Evolutionary conservation across 768 basidiomycete species (phyloP).

Genomic region (Inosperma sp.): DNA sequence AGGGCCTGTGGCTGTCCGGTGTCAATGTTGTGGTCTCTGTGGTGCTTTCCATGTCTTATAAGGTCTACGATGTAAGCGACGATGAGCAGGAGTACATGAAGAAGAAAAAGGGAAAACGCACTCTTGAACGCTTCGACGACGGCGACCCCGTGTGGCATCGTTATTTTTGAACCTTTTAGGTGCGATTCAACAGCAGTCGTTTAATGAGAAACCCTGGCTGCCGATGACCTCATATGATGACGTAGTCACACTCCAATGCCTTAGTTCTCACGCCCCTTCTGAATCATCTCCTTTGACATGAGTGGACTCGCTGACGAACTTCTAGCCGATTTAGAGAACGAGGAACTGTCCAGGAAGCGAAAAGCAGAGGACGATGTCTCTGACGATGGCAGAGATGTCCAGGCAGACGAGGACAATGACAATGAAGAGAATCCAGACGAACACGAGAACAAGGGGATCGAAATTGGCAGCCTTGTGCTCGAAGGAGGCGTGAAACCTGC

Average conservation of each 20-base stretch:
- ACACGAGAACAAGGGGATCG: constrained; percentile 41
- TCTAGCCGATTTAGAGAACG: constrained; percentile 56
- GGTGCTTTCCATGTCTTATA: constrained; percentile 77
- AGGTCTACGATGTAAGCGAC: constrained; percentile 47
- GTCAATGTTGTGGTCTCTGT: constrained; percentile 35
- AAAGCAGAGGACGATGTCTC: constrained; percentile 50
- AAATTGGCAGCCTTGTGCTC: constrained; percentile 58
- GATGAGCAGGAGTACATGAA: constrained; percentile 14
- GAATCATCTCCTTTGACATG: constrained; percentile 40
- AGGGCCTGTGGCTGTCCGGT: constrained; percentile 1
- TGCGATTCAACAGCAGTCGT: constrained; percentile 2
- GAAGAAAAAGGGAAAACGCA: constrained; percentile 31
- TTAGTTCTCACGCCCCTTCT: neutral
- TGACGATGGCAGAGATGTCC: too few relatives aligned
- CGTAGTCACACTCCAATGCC: neutral
- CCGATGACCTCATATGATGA: constrained; percentile 20
- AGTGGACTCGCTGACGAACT: constrained; percentile 88
- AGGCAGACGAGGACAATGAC: constrained; percentile 48
- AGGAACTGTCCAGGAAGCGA: constrained; percentile 48
- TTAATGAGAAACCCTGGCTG: neutral
- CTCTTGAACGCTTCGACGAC: constrained; percentile 90
- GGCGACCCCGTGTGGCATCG: constrained; percentile 55
- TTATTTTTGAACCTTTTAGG: too few relatives aligned
- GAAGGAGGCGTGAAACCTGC: constrained; percentile 89
- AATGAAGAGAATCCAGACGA: constrained; percentile 48